phyloP scores from a whole-genome alignment of 352 stramenopile genomes.

The Aphanomyces cochlioides region DNA sequence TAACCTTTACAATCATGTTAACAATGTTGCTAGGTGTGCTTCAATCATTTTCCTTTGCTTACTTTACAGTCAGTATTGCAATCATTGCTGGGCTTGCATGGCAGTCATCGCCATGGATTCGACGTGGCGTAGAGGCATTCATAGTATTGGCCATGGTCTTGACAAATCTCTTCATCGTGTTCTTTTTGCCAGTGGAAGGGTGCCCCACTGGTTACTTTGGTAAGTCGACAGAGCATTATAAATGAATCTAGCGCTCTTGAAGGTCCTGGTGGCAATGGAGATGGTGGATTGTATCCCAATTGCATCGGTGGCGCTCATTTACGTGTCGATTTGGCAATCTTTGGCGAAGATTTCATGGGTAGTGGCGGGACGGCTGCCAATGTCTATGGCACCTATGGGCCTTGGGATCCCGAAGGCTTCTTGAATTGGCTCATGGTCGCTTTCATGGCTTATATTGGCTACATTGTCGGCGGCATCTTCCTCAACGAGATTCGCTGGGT shows the following conservation, averaged over 20 bases:
- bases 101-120: neutral
- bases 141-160: neutral
- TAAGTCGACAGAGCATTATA: neutral
- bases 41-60: conserved; percentile 28
- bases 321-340: conserved; percentile 59
- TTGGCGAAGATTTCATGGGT: conserved; percentile 56
- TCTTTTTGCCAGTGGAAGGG: conserved; percentile 50
- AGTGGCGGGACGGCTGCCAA: conserved; percentile 56
- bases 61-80: conserved; percentile 11
- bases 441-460: conserved; percentile 59
- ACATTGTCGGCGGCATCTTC: conserved; percentile 44
- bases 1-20: too few relatives aligned
- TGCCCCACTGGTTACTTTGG: conserved; percentile 75
- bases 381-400: conserved; percentile 45
- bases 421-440: conserved; percentile 74
- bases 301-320: conserved; percentile 80
- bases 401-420: conserved; percentile 75
- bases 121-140: conserved; percentile 9
- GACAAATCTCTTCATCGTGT: conserved; percentile 53
- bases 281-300: conserved; percentile 45
- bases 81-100: conserved; percentile 10
- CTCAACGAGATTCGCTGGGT: neutral
- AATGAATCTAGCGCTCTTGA: neutral
- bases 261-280: conserved; percentile 47
- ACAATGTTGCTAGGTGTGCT: neutral